phyloP scores from a whole-genome alignment of 2,329 filamentous ascomycete genomes.

The Paracoccidioides brasiliensis region DNA sequence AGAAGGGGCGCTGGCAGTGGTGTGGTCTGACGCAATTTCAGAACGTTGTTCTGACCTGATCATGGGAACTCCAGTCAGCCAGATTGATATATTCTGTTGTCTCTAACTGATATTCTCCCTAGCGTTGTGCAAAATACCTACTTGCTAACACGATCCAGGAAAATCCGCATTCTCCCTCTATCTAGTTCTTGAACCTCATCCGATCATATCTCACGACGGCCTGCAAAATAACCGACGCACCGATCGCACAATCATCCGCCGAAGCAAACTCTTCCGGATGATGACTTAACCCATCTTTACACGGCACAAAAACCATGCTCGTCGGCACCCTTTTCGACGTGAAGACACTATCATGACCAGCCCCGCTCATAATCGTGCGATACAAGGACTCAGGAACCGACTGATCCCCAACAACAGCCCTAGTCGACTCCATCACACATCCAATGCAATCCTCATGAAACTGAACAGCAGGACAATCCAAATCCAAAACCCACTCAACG shows the following conservation, averaged over 20 bases:
- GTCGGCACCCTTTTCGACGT: constrained; percentile 47
- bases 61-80: no score
- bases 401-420: constrained; percentile 42
- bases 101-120: no score
- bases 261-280: constrained; percentile 51
- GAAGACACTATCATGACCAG: constrained; percentile 54
- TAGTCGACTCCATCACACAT: constrained; percentile 49
- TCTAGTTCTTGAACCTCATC: constrained; percentile 26
- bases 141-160: not conserved
- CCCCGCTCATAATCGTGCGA: constrained; percentile 46
- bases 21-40: not conserved
- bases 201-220: constrained; percentile 16
- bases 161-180: not conserved
- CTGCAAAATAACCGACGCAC: constrained; percentile 31
- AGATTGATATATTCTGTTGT: no score
- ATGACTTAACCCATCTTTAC: constrained; percentile 49
- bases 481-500: constrained; percentile 49
- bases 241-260: constrained; percentile 45
- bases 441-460: constrained; percentile 57
- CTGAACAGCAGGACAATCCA: constrained; percentile 44
- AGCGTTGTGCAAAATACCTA: not conserved
- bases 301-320: constrained; percentile 55
- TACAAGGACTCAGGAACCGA: constrained; percentile 30
- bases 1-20: no score
- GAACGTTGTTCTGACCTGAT: no score